Percentiles rank a stretch among this genome's conserved stretches.
Conservation (phyloP, 345 rosid genomes). For the Capsella bursapastoris region DNA sequence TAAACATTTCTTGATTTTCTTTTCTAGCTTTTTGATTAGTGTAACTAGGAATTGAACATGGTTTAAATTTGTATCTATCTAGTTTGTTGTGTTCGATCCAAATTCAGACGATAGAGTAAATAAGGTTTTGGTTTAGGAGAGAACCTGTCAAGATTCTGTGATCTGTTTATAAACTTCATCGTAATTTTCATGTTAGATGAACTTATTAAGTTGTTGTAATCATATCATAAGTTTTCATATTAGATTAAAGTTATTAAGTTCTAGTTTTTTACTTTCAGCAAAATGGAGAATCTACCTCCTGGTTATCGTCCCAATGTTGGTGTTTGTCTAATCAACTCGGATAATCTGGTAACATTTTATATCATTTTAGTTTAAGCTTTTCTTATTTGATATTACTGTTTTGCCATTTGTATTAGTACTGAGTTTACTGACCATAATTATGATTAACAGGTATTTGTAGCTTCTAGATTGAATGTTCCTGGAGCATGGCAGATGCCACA, state of each 20-base stretch:
- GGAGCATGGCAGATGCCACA: slow-evolving; percentile 99
- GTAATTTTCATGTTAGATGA: too few relatives aligned
- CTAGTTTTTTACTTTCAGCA: background rate
- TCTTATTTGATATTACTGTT: slow-evolving; percentile 6
- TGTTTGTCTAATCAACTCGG: slow-evolving; percentile 90
- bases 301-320: slow-evolving; percentile 99
- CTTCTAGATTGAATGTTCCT: slow-evolving; percentile 94
- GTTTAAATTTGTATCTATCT: background rate
- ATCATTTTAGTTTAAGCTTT: background rate
- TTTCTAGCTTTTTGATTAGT: background rate
- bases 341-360: slow-evolving; percentile 62
- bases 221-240: background rate
- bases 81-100: slow-evolving; percentile 6
- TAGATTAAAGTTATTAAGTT: background rate
- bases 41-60: background rate
- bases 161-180: background rate
- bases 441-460: slow-evolving; percentile 81
- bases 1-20: slow-evolving; percentile 5
- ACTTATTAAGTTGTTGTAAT: background rate
- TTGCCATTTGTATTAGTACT: slow-evolving; percentile 5
- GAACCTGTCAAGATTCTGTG: slow-evolving; percentile 5
- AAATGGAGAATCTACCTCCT: slow-evolving; percentile 84
- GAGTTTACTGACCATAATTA: background rate
- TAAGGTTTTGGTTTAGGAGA: slow-evolving; percentile 3
- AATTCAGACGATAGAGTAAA: background rate